A percentile compares a stretch with the other conserved stretches of the same genome.
Conservation (phyloP, 768 basidiomycete genomes). For the Termitomyces sp. region DNA sequence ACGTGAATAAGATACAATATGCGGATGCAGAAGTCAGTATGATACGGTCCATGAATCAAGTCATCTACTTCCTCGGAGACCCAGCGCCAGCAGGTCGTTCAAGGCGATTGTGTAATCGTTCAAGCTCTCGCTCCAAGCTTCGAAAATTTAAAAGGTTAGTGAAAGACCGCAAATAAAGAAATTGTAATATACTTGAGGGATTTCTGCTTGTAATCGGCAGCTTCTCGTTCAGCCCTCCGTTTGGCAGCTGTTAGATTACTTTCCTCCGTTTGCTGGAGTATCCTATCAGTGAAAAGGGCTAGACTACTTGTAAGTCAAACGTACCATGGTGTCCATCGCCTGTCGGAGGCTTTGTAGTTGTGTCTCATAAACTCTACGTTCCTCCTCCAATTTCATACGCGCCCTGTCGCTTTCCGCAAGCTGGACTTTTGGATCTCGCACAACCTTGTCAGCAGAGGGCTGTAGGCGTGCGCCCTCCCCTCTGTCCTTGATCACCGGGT, state of each 20-base stretch:
- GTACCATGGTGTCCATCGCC: conserved; percentile 57
- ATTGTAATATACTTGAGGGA: conserved; percentile 49
- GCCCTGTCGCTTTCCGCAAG: conserved; percentile 59
- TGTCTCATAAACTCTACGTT: conserved; percentile 51
- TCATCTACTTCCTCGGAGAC: conserved; percentile 26
- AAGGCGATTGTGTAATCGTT: conserved; percentile 59
- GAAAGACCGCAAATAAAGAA: conserved; percentile 1
- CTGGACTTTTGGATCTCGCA: conserved; percentile 49
- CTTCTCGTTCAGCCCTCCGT: conserved; percentile 73
- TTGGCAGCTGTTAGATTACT: conserved; percentile 64
- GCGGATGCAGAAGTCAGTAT: conserved; percentile 3
- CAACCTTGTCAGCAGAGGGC: conserved; percentile 26
- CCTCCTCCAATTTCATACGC: conserved; percentile 58
- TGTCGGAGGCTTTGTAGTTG: conserved; percentile 54
- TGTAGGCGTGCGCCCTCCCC: conserved; percentile 38
- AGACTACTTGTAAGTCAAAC: conserved; percentile 17
- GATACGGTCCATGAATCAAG: conserved; percentile 6
- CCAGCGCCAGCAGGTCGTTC: conserved; percentile 47
- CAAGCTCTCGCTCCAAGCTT: conserved; percentile 65
- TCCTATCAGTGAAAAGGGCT: background rate
- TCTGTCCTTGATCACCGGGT: conserved; percentile 40
- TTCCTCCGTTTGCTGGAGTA: conserved; percentile 62
- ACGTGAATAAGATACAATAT: conserved; percentile 15
- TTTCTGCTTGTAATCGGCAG: conserved; percentile 66
- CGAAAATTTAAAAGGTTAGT: background rate